Percentiles rank a stretch among this genome's conserved stretches.
Evolutionary conservation across 805 yeast genomes (phyloP).

Genomic region (Cyberlindnera americana): DNA sequence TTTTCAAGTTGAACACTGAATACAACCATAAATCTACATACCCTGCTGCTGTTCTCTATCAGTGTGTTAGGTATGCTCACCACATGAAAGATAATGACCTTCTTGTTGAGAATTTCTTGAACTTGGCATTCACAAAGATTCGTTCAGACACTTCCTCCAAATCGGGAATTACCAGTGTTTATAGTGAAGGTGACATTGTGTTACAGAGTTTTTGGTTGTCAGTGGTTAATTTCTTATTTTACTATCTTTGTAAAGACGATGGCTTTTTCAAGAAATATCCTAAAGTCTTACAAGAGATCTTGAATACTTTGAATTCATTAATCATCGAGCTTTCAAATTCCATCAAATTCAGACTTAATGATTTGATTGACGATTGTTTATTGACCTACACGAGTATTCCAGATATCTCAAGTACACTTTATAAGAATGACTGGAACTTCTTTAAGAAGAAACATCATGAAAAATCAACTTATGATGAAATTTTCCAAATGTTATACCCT

Average conservation of each 20-base stretch:
- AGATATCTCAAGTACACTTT: slow-evolving; percentile 70
- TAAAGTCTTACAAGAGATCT: slow-evolving; percentile 53
- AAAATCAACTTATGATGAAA: slow-evolving; percentile 62
- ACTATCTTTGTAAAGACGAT: slow-evolving; percentile 70
- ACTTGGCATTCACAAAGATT: slow-evolving; percentile 57
- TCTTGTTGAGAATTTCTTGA: slow-evolving; percentile 55
- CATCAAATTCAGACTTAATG: slow-evolving; percentile 55
- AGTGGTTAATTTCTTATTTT: slow-evolving; percentile 69
- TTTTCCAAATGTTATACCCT: slow-evolving; percentile 73
- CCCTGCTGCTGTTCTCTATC: slow-evolving; percentile 70
- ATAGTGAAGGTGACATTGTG: slow-evolving; percentile 57
- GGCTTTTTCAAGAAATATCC: slow-evolving; percentile 54
- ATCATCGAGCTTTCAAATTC: slow-evolving; percentile 65
- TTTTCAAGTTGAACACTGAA: slow-evolving; percentile 56
- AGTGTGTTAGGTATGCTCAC: slow-evolving; percentile 67
- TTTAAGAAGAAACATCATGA: slow-evolving; percentile 41
- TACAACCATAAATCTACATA: slow-evolving; percentile 44
- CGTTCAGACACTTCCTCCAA: slow-evolving; percentile 58
- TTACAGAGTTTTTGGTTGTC: slow-evolving; percentile 85
- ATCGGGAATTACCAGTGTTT: slow-evolving; percentile 49
- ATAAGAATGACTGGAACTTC: slow-evolving; percentile 69
- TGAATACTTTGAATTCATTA: slow-evolving; percentile 53
- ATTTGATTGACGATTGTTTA: slow-evolving; percentile 60
- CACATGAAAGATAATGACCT: slow-evolving; percentile 50
- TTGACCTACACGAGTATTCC: slow-evolving; percentile 79